Conservation (phyloP, 257 asterid genomes). For the Ballota nigra region DNA sequence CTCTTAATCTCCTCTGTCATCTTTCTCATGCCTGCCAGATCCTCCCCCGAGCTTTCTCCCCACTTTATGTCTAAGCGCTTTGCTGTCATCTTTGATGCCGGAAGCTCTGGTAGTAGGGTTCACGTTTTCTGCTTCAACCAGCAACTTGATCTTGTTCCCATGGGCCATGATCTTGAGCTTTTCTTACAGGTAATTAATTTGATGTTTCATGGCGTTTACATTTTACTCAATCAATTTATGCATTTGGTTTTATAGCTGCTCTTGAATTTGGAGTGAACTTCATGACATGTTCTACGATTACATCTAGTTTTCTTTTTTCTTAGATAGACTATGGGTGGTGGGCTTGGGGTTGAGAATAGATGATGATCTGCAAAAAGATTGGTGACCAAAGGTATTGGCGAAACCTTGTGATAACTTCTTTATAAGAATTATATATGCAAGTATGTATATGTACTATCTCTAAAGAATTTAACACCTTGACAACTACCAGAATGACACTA, state of each 20-base stretch:
- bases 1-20: constrained; percentile 42
- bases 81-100: constrained; percentile 87
- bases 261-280: background rate
- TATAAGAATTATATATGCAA: no score
- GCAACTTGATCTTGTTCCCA: constrained; percentile 68
- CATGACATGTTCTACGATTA: background rate
- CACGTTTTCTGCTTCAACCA: constrained; percentile 76
- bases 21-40: constrained; percentile 38
- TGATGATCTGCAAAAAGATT: background rate
- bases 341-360: no score
- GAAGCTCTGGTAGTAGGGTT: constrained; percentile 91
- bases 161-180: constrained; percentile 79
- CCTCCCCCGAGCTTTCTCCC: constrained; percentile 38
- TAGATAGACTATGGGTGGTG: no score
- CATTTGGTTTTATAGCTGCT: background rate
- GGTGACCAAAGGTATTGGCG: constrained; percentile 9
- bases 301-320: no score
- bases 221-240: background rate
- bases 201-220: constrained; percentile 1
- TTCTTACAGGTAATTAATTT: constrained; percentile 53
- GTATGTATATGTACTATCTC: no score
- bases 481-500: no score
- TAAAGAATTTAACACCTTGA: no score
- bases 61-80: constrained; percentile 39
- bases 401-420: no score